Evolutionary conservation across 1,284 basidiomycete species (phyloP), one percentile per base, ranked within the genome.

Genomic region (Cryptococcus sp.): DNA sequence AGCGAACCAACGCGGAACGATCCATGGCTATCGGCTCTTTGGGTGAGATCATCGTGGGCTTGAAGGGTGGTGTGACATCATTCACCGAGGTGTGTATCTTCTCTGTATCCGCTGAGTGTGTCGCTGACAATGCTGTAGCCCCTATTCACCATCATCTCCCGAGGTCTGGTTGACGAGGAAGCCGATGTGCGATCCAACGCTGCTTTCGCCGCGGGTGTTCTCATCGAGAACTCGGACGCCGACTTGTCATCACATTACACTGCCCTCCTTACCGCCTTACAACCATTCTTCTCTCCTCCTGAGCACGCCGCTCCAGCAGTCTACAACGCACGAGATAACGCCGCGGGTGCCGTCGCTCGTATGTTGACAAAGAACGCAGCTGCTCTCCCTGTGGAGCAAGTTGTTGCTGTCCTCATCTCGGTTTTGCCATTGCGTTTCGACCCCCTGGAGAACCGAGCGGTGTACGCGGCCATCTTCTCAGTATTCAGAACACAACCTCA

Each of bases 151-250:
- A 84, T 96, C 60, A 89, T 95, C 80, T 88, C 89, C 75, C 84
- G 83, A 59, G 93, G 91, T 10, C 84, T 99, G 31, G 79, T 84
- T 61, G 96, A 99, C 74, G 82, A 85, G 41, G 95, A 98, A 56
- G 81, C 88, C 10, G 93, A 98, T 77, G 94, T 99, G 5, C 87
- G 92, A 70, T 94, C 91, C 79, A 99, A 99, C 73, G 93, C 94
- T 38, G 93, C 93, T 11, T 99, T 97, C 74, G 94, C 93, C 23
- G 84, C 88, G 35, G 96, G 96, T 64, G 87, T 96, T 47, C 84
- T 99, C 60, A 85, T 98, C 62, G 92, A 95, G 80, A 86, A 95
- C 82, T 88, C 91, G 16, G 83, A 88, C 50, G 75, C 86, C 54
- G 93, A 99, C 78, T 84, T 99, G 45, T 87, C 89, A 8, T 81